These are phyloP conservation scores for Pichia heedii DNA, from an alignment of 805 yeast genomes.

Conservation along the genomic window DNA sequence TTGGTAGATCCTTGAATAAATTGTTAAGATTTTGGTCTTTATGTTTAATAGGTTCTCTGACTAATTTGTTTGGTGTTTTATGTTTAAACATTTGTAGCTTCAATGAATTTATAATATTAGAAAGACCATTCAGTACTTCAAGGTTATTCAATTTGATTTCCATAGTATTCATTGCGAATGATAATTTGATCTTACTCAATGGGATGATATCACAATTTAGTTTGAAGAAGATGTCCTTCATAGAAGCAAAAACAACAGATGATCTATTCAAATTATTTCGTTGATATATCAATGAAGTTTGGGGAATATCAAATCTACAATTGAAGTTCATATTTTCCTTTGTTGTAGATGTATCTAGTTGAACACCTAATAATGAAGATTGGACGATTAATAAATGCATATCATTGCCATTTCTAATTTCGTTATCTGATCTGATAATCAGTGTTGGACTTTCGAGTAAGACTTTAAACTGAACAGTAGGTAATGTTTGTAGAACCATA, in stretches of 20 bases:
- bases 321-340: conserved; percentile 5
- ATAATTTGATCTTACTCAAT: not conserved
- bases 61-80: not conserved
- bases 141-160: conserved; percentile 23
- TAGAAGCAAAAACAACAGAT: conserved; percentile 1
- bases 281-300: conserved; percentile 14
- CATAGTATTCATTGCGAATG: not conserved
- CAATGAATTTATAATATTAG: conserved; percentile 5
- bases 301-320: conserved; percentile 17
- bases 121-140: conserved; percentile 20
- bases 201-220: not conserved
- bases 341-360: conserved; percentile 7
- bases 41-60: not conserved
- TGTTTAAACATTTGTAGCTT: not conserved
- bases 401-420: conserved; percentile 1
- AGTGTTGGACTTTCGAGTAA: conserved; percentile 23
- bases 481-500: conserved; percentile 9
- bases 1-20: conserved; percentile 26
- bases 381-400: conserved; percentile 16
- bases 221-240: conserved; percentile 17
- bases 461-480: conserved; percentile 18
- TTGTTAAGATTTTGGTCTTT: conserved; percentile 7
- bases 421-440: conserved; percentile 16
- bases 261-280: conserved; percentile 7
- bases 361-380: conserved; percentile 18